Percentiles rank a stretch among this genome's conserved stretches.
phyloP scores from a whole-genome alignment of 2,329 filamentous ascomycete genomes.

The Aphanoascus verrucosus region DNA sequence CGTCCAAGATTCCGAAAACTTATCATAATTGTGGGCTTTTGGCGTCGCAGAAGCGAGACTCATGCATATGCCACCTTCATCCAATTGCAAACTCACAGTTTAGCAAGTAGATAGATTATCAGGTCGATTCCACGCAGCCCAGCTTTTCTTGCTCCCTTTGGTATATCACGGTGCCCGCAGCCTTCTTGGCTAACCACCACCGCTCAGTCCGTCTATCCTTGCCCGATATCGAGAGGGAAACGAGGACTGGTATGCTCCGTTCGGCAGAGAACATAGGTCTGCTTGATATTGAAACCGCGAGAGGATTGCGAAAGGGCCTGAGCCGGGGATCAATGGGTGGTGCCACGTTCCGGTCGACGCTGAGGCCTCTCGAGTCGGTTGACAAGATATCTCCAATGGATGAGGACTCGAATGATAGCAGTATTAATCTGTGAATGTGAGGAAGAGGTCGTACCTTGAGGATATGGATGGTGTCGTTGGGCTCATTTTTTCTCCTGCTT shows the following conservation, averaged over 20 bases:
- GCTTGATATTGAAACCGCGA: not conserved
- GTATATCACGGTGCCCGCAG: not conserved
- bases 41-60: not conserved
- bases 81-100: not conserved
- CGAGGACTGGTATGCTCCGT: not conserved
- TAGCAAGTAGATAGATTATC: not conserved
- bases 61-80: not conserved
- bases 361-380: not conserved
- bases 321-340: not conserved
- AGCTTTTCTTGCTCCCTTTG: not conserved
- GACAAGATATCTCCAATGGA: not conserved
- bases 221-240: not conserved
- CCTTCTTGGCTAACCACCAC: not conserved
- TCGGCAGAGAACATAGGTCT: not conserved
- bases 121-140: not conserved
- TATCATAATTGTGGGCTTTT: conserved; percentile 3
- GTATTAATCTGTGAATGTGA: not conserved
- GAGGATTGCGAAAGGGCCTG: not conserved
- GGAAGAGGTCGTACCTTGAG: not conserved
- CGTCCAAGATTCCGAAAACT: not conserved
- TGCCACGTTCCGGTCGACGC: conserved; percentile 1
- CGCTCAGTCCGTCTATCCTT: too few species aligned
- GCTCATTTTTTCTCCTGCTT: not conserved
- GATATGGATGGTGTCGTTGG: not conserved
- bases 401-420: not conserved